phyloP scores from a whole-genome alignment of 108 stramenopile species.

The Bacterosira constricta region DNA sequence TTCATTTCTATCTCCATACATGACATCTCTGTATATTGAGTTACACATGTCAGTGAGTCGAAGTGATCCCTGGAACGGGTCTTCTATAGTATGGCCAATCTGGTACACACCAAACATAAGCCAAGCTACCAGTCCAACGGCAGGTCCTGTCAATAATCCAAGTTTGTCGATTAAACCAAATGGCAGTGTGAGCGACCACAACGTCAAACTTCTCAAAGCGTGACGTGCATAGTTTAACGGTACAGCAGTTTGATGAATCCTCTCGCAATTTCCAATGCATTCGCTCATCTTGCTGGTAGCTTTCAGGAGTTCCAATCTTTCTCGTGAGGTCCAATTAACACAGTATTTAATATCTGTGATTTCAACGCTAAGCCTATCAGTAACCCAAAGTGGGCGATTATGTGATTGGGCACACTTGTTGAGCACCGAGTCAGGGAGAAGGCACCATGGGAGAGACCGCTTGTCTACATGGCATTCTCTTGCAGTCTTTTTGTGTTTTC shows the following conservation, averaged over 20 bases:
- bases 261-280: slow-evolving; percentile 81
- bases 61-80: slow-evolving; percentile 85
- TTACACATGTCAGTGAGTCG: slow-evolving; percentile 67
- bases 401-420: slow-evolving; percentile 50
- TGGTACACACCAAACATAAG: slow-evolving; percentile 91
- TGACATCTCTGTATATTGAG: slow-evolving; percentile 65
- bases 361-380: slow-evolving; percentile 63
- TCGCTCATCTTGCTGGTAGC: slow-evolving; percentile 62
- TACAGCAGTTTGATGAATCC: slow-evolving; percentile 91
- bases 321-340: slow-evolving; percentile 62
- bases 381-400: slow-evolving; percentile 77
- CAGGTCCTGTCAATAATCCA: slow-evolving; percentile 78
- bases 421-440: slow-evolving; percentile 38
- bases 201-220: slow-evolving; percentile 75
- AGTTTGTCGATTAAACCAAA: slow-evolving; percentile 79
- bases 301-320: slow-evolving; percentile 66
- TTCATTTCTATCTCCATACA: slow-evolving; percentile 49
- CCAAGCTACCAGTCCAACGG: slow-evolving; percentile 82
- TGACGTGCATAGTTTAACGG: slow-evolving; percentile 91
- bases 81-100: slow-evolving; percentile 90
- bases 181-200: slow-evolving; percentile 86
- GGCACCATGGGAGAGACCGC: slow-evolving; percentile 62
- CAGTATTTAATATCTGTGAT: slow-evolving; percentile 50
- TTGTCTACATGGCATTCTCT: slow-evolving; percentile 65
- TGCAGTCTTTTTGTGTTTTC: not conserved